Conservation (phyloP, 2,329 filamentous ascomycete genomes). For the Aspergillus ibericus region DNA sequence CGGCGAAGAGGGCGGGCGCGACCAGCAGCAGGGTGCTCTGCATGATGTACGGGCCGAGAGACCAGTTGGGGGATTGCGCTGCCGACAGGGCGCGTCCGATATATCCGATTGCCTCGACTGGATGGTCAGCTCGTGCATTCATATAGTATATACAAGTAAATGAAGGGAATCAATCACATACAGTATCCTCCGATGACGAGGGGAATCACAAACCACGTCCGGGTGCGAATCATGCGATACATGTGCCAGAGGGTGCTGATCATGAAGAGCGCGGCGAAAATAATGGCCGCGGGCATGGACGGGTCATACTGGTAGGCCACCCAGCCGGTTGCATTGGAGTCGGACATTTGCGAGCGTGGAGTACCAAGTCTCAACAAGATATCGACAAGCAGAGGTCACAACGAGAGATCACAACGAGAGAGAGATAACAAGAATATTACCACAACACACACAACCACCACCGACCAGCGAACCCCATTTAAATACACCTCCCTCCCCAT, state of each 20-base stretch:
- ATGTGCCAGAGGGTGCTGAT: neutral
- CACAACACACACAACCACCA: too few relatives aligned
- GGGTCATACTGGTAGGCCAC: neutral
- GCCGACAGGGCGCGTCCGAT: slow-evolving; percentile 49
- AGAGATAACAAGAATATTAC: too few relatives aligned
- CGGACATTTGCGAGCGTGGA: too few relatives aligned
- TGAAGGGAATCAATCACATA: neutral
- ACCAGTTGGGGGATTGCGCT: slow-evolving; percentile 30
- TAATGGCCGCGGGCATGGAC: neutral
- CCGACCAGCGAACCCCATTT: too few relatives aligned
- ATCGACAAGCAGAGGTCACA: too few relatives aligned
- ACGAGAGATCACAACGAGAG: too few relatives aligned
- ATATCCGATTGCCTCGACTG: slow-evolving; percentile 56
- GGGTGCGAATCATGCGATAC: neutral
- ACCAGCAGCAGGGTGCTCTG: slow-evolving; percentile 29
- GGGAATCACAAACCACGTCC: neutral
- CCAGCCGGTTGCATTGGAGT: neutral
- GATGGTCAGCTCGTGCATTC: neutral
- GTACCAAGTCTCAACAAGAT: too few relatives aligned
- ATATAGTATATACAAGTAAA: neutral
- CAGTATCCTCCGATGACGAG: neutral
- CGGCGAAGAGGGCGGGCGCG: slow-evolving; percentile 26
- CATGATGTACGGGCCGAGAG: slow-evolving; percentile 26
- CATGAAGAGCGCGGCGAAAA: neutral
- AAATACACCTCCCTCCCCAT: neutral